Conservation (phyloP, 176 grass and related monocot species). For the Carex parvula region DNA sequence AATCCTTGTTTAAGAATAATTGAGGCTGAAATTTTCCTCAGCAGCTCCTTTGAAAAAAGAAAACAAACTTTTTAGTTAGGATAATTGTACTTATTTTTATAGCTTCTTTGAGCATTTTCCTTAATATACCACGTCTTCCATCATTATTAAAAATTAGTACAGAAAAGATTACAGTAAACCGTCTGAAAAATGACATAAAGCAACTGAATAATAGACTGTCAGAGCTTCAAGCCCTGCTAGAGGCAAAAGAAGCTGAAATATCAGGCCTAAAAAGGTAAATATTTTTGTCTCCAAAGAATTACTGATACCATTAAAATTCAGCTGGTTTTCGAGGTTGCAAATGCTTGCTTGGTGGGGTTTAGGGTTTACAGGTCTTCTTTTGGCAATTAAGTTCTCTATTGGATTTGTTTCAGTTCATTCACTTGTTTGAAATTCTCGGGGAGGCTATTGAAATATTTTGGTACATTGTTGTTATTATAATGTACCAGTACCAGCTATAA, state of each 20-base stretch:
- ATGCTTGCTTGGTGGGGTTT: not conserved
- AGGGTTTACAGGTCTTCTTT: not conserved
- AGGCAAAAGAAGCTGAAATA: slow-evolving; percentile 79
- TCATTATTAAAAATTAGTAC: slow-evolving; percentile 85
- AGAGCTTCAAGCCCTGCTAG: slow-evolving; percentile 77
- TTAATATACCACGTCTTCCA: slow-evolving; percentile 76
- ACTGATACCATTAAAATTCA: not conserved
- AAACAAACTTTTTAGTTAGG: not conserved
- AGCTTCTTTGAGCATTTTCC: slow-evolving; percentile 32
- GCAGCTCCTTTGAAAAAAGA: not conserved
- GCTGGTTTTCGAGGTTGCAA: not conserved
- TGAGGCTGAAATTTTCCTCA: not conserved
- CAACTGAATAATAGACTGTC: slow-evolving; percentile 89
- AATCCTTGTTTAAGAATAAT: not conserved
- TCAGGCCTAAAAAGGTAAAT: slow-evolving; percentile 62
- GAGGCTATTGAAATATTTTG: not conserved
- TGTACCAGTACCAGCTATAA: not conserved
- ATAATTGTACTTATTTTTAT: not conserved
- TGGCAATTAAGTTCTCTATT: not conserved
- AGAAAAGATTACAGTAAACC: slow-evolving; percentile 81
- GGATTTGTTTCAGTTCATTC: not conserved
- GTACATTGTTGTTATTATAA: not conserved
- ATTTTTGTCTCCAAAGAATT: not conserved
- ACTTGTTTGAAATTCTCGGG: not conserved
- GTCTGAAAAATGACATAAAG: slow-evolving; percentile 82